Base-by-base conservation (phyloP, 2,329 filamentous ascomycete species). In the Hypocreales sp. region DNA sequence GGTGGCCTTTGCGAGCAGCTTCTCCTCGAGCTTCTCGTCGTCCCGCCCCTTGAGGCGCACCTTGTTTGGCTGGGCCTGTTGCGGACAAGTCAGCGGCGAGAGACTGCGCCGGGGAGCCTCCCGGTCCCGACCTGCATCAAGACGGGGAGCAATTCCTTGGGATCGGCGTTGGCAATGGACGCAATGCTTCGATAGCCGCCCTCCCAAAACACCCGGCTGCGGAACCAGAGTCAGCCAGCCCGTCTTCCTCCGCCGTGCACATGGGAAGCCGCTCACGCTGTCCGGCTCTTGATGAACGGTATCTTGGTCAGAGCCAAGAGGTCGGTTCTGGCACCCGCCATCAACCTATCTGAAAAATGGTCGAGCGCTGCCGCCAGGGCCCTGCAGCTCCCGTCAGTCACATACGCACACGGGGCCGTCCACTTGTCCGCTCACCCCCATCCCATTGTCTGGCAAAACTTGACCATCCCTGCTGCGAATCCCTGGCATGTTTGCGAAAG, bases 401-500 rank as follows among this genome's bases (percentile, higher is more conserved):
- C 6, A 11, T 9, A 8, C 20, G 12, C 9, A 7, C 11, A 6
- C 3, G 5, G 3, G 6, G 9, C n/a, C 15, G 3, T 22, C 14
- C 17, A 19, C 14, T 10, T 6, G 15, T 15, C 24, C 22, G 50
- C 57, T 40, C 41, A 67, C 63, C 67, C 68, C 76, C 78, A 83
- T 3, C 65, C 71, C 79, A 86, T 82, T 12, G 70, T 64, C 37
- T 81, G 64, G 42, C 79, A 84, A 42, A 84, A 84, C 37, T 79
- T 82, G 33, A 84, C 70, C 60, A 83, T 81, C 4, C 78, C 78
- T 2, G 76, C 75, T 4, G 78, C 79, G 41, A 84, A 86, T 0
- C 79, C 79, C 36, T 82, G 72, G 37, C 79, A 83, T 2, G 73
- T 78, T 40, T 82, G 77, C 3, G 77, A 69, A 2, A 84, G 58